A percentile compares a stretch with the other conserved stretches of the same genome.
These are phyloP conservation scores for Hemisphaericaspora nanyangensis DNA, from an alignment of 805 yeast species.

Conservation along the genomic window DNA sequence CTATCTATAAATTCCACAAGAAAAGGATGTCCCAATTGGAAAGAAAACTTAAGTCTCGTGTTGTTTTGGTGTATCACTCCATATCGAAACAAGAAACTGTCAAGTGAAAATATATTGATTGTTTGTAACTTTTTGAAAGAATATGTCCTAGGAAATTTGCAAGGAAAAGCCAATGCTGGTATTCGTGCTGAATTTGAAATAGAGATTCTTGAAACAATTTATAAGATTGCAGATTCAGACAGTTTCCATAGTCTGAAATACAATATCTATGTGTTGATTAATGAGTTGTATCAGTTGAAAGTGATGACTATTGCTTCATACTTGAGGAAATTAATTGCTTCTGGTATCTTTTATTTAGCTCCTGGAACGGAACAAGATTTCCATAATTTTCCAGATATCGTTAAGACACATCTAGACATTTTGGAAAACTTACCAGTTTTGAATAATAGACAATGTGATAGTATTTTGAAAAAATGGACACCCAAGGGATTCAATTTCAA, in stretches of 20 bases:
- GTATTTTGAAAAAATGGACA: constrained; percentile 49
- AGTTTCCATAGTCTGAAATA: constrained; percentile 9
- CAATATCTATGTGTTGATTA: constrained; percentile 43
- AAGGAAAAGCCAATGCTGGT: constrained; percentile 13
- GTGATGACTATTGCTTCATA: constrained; percentile 62
- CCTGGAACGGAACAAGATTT: constrained; percentile 24
- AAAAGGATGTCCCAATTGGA: constrained; percentile 22
- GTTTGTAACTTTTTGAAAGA: constrained; percentile 45
- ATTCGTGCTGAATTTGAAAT: constrained; percentile 44
- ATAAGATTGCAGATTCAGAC: constrained; percentile 22
- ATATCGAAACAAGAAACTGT: constrained; percentile 26
- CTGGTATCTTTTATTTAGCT: constrained; percentile 70
- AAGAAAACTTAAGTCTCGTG: constrained; percentile 28
- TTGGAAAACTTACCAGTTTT: constrained; percentile 57
- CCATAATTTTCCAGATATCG: constrained; percentile 10
- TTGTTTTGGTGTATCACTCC: constrained; percentile 40
- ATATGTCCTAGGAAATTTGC: constrained; percentile 26
- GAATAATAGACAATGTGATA: constrained; percentile 52
- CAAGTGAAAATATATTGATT: constrained; percentile 29
- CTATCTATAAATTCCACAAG: constrained; percentile 1
- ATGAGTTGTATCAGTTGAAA: constrained; percentile 47
- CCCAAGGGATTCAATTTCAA: constrained; percentile 25
- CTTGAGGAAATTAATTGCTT: constrained; percentile 74
- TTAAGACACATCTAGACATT: constrained; percentile 49
- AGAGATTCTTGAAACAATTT: constrained; percentile 39